Conservation (phyloP, 73 alveolate genomes). For the Paramecium tetraurelia region DNA sequence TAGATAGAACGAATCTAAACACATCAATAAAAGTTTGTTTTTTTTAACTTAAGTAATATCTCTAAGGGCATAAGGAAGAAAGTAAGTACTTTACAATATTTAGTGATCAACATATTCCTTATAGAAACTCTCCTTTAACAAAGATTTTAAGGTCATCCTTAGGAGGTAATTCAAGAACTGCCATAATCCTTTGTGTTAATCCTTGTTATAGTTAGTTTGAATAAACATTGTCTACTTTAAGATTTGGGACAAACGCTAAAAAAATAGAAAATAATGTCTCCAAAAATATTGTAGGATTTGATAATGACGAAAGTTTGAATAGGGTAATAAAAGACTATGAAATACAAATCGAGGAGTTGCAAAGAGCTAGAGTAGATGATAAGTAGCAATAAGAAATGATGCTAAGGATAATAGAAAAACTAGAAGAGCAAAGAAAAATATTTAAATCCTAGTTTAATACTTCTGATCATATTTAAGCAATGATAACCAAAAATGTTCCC, state of each 20-base stretch:
- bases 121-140: conserved; percentile 62
- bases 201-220: conserved; percentile 73
- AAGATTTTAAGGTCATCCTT: conserved; percentile 57
- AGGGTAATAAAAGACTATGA: conserved; percentile 64
- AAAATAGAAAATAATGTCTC: conserved; percentile 89
- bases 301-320: conserved; percentile 67
- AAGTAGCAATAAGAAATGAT: conserved; percentile 3
- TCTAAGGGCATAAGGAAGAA: conserved; percentile 49
- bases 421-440: conserved; percentile 28
- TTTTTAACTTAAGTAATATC: conserved; percentile 77
- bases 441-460: conserved; percentile 15
- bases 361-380: conserved; percentile 59
- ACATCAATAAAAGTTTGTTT: conserved; percentile 75
- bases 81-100: not conserved
- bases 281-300: conserved; percentile 67
- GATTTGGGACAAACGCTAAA: conserved; percentile 94
- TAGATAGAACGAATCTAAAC: conserved; percentile 64
- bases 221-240: conserved; percentile 44
- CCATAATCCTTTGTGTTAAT: conserved; percentile 78
- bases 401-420: not conserved
- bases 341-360: conserved; percentile 60
- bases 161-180: conserved; percentile 67
- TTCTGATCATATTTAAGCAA: not conserved
- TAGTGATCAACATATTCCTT: conserved; percentile 59
- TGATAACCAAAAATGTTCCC: not conserved